Evolutionary conservation across 208 protist species (phyloP).

Genomic region (Borovskyia barvae): DNA sequence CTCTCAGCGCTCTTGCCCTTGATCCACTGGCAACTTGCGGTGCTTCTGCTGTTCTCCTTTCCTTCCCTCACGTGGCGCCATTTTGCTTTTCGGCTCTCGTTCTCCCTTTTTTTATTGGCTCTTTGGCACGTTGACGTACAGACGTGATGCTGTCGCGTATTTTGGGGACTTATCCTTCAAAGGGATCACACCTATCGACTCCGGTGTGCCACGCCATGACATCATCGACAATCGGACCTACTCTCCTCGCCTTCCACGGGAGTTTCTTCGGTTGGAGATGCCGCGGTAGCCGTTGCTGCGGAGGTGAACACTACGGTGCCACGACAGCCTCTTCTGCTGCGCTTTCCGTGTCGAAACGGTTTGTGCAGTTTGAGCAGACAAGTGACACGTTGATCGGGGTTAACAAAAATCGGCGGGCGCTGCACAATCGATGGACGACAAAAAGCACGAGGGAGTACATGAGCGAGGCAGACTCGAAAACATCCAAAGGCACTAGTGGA

Average conservation of each 20-base stretch:
- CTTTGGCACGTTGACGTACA: too few species aligned
- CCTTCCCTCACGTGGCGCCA: background rate
- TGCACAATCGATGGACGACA: slow-evolving; percentile 63
- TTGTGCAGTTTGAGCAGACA: slow-evolving; percentile 75
- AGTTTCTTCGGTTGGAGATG: too few species aligned
- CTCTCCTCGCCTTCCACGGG: too few species aligned
- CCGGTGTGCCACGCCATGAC: too few species aligned
- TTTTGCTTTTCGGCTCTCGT: background rate
- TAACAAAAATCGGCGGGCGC: slow-evolving; percentile 47
- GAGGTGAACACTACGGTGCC: background rate
- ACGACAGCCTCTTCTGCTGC: background rate
- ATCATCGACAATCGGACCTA: too few species aligned
- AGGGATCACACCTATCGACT: too few species aligned
- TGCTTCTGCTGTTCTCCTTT: background rate
- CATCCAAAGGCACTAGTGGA: slow-evolving; percentile 7
- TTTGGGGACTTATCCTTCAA: too few species aligned
- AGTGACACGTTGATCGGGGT: slow-evolving; percentile 65
- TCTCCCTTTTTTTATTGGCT: background rate
- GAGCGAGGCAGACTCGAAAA: slow-evolving; percentile 57
- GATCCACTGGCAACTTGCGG: background rate
- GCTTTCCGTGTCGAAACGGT: slow-evolving; percentile 14
- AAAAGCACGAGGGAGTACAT: slow-evolving; percentile 90
- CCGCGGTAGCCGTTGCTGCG: background rate
- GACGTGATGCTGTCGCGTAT: slow-evolving; percentile 23
- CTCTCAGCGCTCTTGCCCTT: background rate